Evolutionary conservation across 768 basidiomycete species (phyloP), one percentile per base, ranked within the genome.

Genomic region (Lepiota brunneoincarnata): DNA sequence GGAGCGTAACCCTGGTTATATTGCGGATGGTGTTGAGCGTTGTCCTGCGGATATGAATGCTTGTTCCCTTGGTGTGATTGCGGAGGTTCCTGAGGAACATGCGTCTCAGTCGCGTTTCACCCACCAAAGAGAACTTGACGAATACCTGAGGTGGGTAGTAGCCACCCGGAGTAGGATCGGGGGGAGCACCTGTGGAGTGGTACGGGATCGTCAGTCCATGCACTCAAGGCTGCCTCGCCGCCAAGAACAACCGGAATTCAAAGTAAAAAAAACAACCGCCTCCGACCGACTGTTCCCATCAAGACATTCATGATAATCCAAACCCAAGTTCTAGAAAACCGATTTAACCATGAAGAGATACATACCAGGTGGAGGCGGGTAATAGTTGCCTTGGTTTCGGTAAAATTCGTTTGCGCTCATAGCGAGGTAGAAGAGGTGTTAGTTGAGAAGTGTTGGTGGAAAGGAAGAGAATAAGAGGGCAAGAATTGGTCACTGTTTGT

Each of bases 371-470:
- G 51, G 59, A 47, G 75, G 74, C 23, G 74, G 72, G 55, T 75
- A 74, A 54, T 74, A 74, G 20, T 72, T 69, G 28, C 70, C 72
- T 46, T 71, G 71, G 9, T 80, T 80, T 54, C 80, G 82, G 69
- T 89, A 90, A 62, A 87, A 91, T 61, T 90, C 88, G 70, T 84
- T 82, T 64, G 83, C 86, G 57, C 87, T 85, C 89, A 87, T 86
- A 60, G 54, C 60, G 58, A 26, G 50, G 28, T 52, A 40, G 57
- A 64, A 61, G 15, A 50, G 39, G 50, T 28, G 54, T 34, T 43
- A 54, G 58, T 52, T n/a, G n/a, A n/a, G n/a, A n/a, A n/a, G 26
- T 9, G 4, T 31, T 31, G 31, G 31, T 9, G 2, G 31, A 9
- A 9, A 31, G 57, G 56, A 47, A 59, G 34, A 56, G 44, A 37